A percentile compares a stretch with the other conserved stretches of the same genome.
Evolutionary conservation across 441 rosid species (phyloP).

Genomic region (Francoa sonchifolia): DNA sequence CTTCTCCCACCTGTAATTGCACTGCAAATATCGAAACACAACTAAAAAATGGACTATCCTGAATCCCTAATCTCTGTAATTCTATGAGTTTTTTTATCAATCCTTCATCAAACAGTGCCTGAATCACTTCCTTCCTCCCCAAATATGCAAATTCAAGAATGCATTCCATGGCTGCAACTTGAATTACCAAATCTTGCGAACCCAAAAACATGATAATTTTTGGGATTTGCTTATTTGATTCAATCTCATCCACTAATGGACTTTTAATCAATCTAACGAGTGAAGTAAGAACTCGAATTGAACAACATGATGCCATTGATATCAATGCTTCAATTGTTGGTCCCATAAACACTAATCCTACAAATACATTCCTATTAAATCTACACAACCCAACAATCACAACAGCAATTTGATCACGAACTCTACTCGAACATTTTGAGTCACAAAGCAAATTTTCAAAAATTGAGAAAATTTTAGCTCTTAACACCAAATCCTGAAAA

Average conservation of each 20-base stretch:
- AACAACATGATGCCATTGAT: slow-evolving; percentile 22
- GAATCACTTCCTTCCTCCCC: slow-evolving; percentile 53
- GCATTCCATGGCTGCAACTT: slow-evolving; percentile 34
- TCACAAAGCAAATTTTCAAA: slow-evolving; percentile 28
- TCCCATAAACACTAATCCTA: slow-evolving; percentile 43
- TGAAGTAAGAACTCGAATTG: slow-evolving; percentile 24
- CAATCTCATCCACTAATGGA: slow-evolving; percentile 47
- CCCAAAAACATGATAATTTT: slow-evolving; percentile 29
- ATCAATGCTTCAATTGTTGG: slow-evolving; percentile 32
- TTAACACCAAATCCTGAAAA: slow-evolving; percentile 41
- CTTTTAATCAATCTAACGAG: slow-evolving; percentile 40
- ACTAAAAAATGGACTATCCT: slow-evolving; percentile 54
- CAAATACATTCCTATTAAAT: slow-evolving; percentile 62
- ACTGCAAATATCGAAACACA: slow-evolving; percentile 61
- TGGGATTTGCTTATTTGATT: slow-evolving; percentile 32
- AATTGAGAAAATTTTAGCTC: slow-evolving; percentile 23
- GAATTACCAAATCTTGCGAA: slow-evolving; percentile 27
- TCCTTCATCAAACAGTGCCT: slow-evolving; percentile 33
- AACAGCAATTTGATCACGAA: slow-evolving; percentile 33
- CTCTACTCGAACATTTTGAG: slow-evolving; percentile 17
- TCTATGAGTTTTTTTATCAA: slow-evolving; percentile 34
- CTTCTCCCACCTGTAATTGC: slow-evolving; percentile 66
- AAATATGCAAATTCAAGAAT: slow-evolving; percentile 50
- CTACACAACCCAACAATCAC: slow-evolving; percentile 29
- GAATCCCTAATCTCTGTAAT: slow-evolving; percentile 41